Evolutionary conservation across 2,329 filamentous ascomycete species (phyloP).

Genomic region (Neofusicoccum sp.): DNA sequence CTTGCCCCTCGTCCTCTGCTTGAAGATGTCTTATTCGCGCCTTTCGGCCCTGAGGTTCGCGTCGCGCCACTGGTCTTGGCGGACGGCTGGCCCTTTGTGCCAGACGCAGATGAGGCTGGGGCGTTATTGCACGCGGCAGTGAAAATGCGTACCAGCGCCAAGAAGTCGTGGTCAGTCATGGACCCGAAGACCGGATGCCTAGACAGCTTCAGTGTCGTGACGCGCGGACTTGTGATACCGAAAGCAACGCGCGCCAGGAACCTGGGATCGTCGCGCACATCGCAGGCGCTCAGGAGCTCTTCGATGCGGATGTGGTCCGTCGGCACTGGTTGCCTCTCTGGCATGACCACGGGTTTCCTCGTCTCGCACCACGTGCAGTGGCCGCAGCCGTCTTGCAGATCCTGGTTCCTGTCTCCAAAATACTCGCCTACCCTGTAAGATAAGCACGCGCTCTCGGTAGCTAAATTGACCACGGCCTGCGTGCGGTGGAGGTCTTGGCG

Average conservation of each 20-base stretch:
- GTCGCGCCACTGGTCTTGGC: neutral
- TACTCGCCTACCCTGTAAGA: conserved; percentile 56
- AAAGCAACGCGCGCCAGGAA: conserved; percentile 64
- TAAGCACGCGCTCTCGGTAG: conserved; percentile 58
- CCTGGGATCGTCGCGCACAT: conserved; percentile 59
- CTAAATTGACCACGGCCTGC: conserved; percentile 54
- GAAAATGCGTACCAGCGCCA: conserved; percentile 34
- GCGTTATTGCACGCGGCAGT: conserved; percentile 21
- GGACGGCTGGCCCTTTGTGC: neutral
- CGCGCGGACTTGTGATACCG: conserved; percentile 62
- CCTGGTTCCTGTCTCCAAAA: conserved; percentile 58
- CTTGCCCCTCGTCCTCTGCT: too few relatives aligned
- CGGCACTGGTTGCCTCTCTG: conserved; percentile 41
- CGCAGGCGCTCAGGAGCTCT: conserved; percentile 48
- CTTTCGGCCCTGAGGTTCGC: neutral
- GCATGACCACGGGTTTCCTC: conserved; percentile 37
- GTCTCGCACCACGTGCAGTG: conserved; percentile 57
- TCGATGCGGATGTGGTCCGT: conserved; percentile 47
- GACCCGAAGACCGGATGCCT: conserved; percentile 53
- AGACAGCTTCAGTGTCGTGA: conserved; percentile 53
- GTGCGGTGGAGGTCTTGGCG: conserved; percentile 56
- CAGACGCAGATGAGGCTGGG: neutral
- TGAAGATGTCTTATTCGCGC: too few relatives aligned
- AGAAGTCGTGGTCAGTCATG: conserved; percentile 59
- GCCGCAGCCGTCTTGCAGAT: conserved; percentile 51